Evolutionary conservation across 1,139 yeast species (phyloP).

Genomic region (Geotrichum carabidarum): DNA sequence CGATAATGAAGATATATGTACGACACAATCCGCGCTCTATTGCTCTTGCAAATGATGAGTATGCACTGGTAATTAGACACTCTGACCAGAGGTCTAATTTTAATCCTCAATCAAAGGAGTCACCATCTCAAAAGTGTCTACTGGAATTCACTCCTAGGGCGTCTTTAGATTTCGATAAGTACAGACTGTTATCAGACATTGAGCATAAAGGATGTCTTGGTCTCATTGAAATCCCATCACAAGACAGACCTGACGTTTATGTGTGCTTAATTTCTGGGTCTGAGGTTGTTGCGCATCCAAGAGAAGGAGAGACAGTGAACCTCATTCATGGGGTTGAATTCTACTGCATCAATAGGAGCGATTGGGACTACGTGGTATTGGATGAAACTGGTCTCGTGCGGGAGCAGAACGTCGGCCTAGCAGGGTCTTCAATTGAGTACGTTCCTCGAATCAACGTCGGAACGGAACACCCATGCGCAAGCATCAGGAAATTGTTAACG

Average conservation of each 20-base stretch:
- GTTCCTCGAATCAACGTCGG: constrained; percentile 28
- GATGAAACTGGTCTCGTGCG: constrained; percentile 62
- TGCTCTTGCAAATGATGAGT: constrained; percentile 35
- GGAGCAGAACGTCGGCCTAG: constrained; percentile 24
- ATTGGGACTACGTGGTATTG: constrained; percentile 74
- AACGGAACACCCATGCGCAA: constrained; percentile 76
- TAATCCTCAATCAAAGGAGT: constrained; percentile 3
- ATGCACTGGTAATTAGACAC: constrained; percentile 35
- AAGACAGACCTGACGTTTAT: constrained; percentile 46
- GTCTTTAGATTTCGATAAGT: constrained; percentile 31
- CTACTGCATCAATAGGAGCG: constrained; percentile 60
- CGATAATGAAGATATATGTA: constrained; percentile 34
- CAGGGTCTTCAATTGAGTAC: constrained; percentile 26
- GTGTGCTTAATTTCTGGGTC: constrained; percentile 76
- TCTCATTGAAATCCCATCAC: constrained; percentile 56
- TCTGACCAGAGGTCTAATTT: constrained; percentile 25
- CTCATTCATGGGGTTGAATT: constrained; percentile 82
- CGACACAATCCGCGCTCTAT: constrained; percentile 37
- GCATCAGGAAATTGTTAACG: constrained; percentile 60
- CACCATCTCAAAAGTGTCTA: constrained; percentile 31
- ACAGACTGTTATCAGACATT: constrained; percentile 45
- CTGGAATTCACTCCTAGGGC: constrained; percentile 39
- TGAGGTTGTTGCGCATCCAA: constrained; percentile 76
- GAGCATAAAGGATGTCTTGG: constrained; percentile 83
- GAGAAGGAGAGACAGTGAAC: constrained; percentile 72